Base-by-base conservation (phyloP, 805 yeast species). In the Metschnikowia kunwiensis region DNA sequence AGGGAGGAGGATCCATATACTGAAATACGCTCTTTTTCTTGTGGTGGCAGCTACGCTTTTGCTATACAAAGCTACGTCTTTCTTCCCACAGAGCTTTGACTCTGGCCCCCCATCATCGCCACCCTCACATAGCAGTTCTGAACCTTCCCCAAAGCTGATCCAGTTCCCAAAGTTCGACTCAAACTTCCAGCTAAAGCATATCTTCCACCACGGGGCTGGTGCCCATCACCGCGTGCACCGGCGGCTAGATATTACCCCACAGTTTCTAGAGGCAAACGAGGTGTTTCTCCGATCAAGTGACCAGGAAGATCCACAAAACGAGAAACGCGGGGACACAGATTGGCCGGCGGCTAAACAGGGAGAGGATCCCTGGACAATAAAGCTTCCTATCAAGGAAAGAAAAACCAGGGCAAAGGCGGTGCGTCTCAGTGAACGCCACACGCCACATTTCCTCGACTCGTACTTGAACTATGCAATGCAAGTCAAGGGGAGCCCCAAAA, bases 401-500 rank as follows among this genome's bases (percentile, higher is more conserved):
- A 22, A 37, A 3, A 24, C 44, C 13, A 52, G 40, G 13, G 54
- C 54, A 14, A 49, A 36, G 19, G 56, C 49, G 7, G 44, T 36
- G 11, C 49, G 72, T 27, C 51, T 68, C 13, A 53, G 51, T 30
- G 63, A 66, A 27, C 57, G 72, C 20, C 68, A 66, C 48, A 54
- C 57, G 29, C 89, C 89, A 0, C 78, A 75, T 28, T 76, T 73
- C 52, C 63, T 86, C 38, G 88, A 83, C 51, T 70, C 82, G 2
- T 84, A 81, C 54, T 55, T 85, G 30, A 69, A 73, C 12, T 79
- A 72, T 54, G 80, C 86, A 1, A 55, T 70, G 34, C 57, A 61
- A 10, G 69, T 63, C 14, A 58, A 53, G 42, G 70, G 70, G 3
- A 60, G 61, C 35, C 68, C 68, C 3, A 57, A 44, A 11, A 55